Evolutionary conservation across 805 yeast species (phyloP).

Genomic region (Spathaspora girioi): DNA sequence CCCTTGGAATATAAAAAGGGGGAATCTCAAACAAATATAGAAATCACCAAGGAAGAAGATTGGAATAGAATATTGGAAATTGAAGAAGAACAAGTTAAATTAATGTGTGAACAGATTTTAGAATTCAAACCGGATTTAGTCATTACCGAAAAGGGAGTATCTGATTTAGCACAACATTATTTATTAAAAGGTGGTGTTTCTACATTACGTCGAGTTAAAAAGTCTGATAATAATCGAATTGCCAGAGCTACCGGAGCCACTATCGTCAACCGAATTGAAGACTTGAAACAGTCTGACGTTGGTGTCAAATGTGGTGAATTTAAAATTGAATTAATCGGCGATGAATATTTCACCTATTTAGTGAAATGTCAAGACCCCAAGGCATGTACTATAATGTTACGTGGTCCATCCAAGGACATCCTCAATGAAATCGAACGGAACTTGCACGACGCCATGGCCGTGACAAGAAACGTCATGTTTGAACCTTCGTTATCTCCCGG

Average conservation of each 20-base stretch:
- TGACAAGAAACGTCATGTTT: slow-evolving; percentile 88
- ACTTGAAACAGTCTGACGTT: slow-evolving; percentile 82
- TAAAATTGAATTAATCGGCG: slow-evolving; percentile 93
- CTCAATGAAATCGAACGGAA: slow-evolving; percentile 95
- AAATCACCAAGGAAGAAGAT: slow-evolving; percentile 92
- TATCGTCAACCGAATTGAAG: slow-evolving; percentile 93
- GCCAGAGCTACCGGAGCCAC: slow-evolving; percentile 98
- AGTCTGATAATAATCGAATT: slow-evolving; percentile 93
- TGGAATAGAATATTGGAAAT: slow-evolving; percentile 94
- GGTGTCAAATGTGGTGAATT: slow-evolving; percentile 89
- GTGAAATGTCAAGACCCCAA: slow-evolving; percentile 79
- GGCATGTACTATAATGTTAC: slow-evolving; percentile 88
- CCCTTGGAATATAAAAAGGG: slow-evolving; percentile 98
- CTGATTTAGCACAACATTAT: slow-evolving; percentile 96
- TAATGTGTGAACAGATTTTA: slow-evolving; percentile 80
- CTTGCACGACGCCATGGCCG: slow-evolving; percentile 98
- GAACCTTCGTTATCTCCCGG: slow-evolving; percentile 97
- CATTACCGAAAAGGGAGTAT: slow-evolving; percentile 96
- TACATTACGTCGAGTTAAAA: slow-evolving; percentile 89
- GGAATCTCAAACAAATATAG: slow-evolving; percentile 97
- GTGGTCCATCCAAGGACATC: slow-evolving; percentile 97
- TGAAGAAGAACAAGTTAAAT: slow-evolving; percentile 94
- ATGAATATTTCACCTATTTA: slow-evolving; percentile 89
- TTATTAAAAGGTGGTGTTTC: slow-evolving; percentile 89
- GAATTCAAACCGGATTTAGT: slow-evolving; percentile 89